These are phyloP conservation scores for Chrysoporthe deuterocubensis DNA, from an alignment of 2,329 filamentous ascomycete genomes.

Conservation along the genomic window DNA sequence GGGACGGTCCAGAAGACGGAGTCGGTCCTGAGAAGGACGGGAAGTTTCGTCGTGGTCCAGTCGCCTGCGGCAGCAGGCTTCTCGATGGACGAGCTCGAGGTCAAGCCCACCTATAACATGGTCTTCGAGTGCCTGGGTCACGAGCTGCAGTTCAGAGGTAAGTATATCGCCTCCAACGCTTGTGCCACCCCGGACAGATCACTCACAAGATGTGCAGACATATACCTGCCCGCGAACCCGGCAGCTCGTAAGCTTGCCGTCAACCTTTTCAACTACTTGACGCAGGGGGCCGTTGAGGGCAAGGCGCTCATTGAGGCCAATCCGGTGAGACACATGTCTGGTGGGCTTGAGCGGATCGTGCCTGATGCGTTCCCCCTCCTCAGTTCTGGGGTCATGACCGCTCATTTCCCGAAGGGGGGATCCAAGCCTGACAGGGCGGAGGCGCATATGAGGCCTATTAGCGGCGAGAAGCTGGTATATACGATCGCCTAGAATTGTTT, in stretches of 20 bases:
- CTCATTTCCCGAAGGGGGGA: not conserved
- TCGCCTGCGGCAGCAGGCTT: not conserved
- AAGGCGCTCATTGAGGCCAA: constrained; percentile 35
- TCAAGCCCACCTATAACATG: constrained; percentile 42
- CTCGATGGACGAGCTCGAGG: not conserved
- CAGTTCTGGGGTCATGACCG: not conserved
- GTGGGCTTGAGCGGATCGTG: constrained; percentile 34
- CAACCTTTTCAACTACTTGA: constrained; percentile 39
- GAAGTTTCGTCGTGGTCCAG: not conserved
- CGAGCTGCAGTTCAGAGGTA: not conserved
- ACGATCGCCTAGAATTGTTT: not conserved
- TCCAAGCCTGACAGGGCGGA: not conserved
- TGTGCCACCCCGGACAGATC: not conserved
- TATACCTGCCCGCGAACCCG: not conserved
- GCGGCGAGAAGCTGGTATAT: constrained; percentile 14
- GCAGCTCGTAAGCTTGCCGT: constrained; percentile 35
- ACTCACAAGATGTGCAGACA: not conserved
- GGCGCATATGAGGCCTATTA: constrained; percentile 1
- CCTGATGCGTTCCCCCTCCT: constrained; percentile 36
- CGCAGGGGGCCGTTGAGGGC: constrained; percentile 31
- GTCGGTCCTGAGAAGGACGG: constrained; percentile 2
- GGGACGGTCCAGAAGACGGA: constrained; percentile 6
- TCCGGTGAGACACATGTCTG: constrained; percentile 38
- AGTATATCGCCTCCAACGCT: not conserved
- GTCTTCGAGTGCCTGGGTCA: constrained; percentile 47